Evolutionary conservation across 352 stramenopile species (phyloP).

Genomic region (Globisporangium splendens): DNA sequence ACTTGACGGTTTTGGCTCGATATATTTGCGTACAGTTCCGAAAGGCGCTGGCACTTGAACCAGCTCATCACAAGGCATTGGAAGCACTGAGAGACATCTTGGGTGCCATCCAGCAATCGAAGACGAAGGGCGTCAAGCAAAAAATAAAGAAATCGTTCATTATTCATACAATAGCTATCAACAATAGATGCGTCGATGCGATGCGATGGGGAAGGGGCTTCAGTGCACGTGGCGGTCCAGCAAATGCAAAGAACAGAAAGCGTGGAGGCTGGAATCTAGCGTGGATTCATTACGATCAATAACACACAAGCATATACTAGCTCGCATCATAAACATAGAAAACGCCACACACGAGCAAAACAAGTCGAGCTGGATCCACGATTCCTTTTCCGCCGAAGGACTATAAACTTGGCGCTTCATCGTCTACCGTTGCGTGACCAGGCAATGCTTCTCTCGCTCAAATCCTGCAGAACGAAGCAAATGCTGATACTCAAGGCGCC

Average conservation of each 20-base stretch:
- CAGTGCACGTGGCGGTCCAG: too few species aligned
- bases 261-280: conserved; percentile 8
- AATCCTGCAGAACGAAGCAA: not conserved
- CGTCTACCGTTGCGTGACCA: not conserved
- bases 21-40: conserved; percentile 18
- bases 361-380: conserved; percentile 8
- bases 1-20: too few species aligned
- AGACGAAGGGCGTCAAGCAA: not conserved
- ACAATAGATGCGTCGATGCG: too few species aligned
- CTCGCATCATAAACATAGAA: conserved; percentile 8
- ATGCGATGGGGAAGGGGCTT: too few species aligned
- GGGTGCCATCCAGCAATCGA: not conserved
- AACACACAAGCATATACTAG: conserved; percentile 14
- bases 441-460: not conserved
- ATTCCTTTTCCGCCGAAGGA: conserved; percentile 21
- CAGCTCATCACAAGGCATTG: conserved; percentile 29
- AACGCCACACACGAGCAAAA: conserved; percentile 15
- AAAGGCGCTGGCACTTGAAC: conserved; percentile 33
- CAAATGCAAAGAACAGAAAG: too few species aligned
- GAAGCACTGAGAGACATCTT: conserved; percentile 27
- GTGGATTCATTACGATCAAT: conserved; percentile 10
- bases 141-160: not conserved
- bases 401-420: not conserved
- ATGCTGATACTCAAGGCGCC: not conserved
- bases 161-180: too few species aligned